These are phyloP conservation scores for Pseudofabraea citricarpa DNA, from an alignment of 2,329 filamentous ascomycete genomes.

Conservation along the genomic window DNA sequence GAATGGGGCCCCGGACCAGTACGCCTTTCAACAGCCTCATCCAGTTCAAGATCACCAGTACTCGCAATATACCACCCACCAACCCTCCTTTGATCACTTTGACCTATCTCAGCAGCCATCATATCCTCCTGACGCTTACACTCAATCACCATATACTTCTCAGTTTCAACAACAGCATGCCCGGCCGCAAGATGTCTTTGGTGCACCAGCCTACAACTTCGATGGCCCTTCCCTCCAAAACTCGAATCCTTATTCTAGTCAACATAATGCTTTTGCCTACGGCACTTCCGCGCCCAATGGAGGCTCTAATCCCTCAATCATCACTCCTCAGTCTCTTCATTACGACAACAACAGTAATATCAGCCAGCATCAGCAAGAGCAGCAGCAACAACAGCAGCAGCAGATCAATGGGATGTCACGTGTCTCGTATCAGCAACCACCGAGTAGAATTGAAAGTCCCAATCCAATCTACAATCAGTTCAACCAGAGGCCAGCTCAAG, in stretches of 20 bases:
- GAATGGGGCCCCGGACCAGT: constrained; percentile 17
- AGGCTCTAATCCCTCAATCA: constrained; percentile 14
- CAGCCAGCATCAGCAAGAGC: constrained; percentile 12
- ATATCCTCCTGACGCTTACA: constrained; percentile 17
- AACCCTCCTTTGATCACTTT: constrained; percentile 19
- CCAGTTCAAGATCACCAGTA: constrained; percentile 15
- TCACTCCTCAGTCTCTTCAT: constrained; percentile 25
- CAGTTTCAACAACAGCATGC: constrained; percentile 19
- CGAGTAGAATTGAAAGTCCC: too few relatives aligned
- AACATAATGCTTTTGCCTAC: constrained; percentile 22
- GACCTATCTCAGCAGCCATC: constrained; percentile 19
- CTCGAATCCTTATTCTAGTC: constrained; percentile 15
- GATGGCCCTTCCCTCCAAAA: constrained; percentile 21
- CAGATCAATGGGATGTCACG: too few relatives aligned
- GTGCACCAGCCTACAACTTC: constrained; percentile 15
- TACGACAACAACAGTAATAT: constrained; percentile 19
- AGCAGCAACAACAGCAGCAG: too few relatives aligned
- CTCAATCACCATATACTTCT: constrained; percentile 22
- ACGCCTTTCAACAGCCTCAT: constrained; percentile 15
- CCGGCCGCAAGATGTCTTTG: constrained; percentile 20
- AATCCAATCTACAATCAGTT: too few relatives aligned
- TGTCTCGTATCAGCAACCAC: too few relatives aligned
- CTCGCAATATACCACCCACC: constrained; percentile 13
- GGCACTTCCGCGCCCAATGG: constrained; percentile 5
- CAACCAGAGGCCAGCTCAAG: constrained; percentile 6